Evolutionary conservation across 345 rosid genomes (phyloP).

Genomic region (Eucalyptus brandiana): DNA sequence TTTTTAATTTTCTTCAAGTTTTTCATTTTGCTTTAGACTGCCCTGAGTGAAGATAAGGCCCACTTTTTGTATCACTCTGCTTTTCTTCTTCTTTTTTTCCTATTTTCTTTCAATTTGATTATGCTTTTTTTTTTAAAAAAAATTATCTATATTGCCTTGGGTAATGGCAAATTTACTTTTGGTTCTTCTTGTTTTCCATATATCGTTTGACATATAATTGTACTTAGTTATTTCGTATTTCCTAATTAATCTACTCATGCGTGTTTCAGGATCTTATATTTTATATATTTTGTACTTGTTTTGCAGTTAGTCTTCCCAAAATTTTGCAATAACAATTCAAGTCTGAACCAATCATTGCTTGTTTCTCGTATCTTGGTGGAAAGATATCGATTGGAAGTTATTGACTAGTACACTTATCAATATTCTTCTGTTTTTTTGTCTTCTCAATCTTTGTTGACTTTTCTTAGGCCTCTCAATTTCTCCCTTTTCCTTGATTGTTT

Average conservation of each 20-base stretch:
- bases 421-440: neutral
- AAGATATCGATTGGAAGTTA: neutral
- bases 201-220: neutral
- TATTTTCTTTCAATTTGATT: neutral
- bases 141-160: neutral
- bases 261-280: neutral
- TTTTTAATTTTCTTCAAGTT: neutral
- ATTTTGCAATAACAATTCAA: neutral
- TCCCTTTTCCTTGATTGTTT: neutral
- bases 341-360: neutral
- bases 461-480: neutral
- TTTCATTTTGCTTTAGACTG: neutral
- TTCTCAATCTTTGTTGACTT: neutral
- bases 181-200: neutral
- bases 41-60: neutral
- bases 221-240: neutral
- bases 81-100: rapidly evolving
- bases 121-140: neutral
- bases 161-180: neutral
- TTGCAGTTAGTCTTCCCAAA: neutral
- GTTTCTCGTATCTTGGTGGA: neutral
- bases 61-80: neutral
- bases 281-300: neutral
- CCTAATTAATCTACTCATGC: neutral
- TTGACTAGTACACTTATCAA: neutral